Evolutionary conservation across 345 rosid species (phyloP).

Genomic region (Citrus unshiu): DNA sequence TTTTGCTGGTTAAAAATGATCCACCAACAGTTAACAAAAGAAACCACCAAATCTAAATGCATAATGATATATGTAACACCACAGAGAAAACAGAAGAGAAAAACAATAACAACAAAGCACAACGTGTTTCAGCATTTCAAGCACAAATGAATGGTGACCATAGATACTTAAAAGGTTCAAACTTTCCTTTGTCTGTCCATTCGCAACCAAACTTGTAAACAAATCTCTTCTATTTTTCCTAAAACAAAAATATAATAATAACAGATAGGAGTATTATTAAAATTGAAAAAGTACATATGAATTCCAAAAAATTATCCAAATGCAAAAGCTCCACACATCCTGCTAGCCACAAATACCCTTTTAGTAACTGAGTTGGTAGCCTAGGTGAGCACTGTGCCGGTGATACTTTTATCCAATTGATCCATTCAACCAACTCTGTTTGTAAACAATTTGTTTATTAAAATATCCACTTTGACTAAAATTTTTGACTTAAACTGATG

Average conservation of each 20-base stretch:
- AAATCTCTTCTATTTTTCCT: background rate
- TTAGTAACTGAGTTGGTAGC: too few species aligned
- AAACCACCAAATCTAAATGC: background rate
- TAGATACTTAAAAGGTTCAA: background rate
- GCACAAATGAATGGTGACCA: background rate
- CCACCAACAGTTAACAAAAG: slow-evolving; percentile 11
- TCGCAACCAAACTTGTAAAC: background rate
- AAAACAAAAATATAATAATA: background rate
- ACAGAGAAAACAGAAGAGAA: background rate
- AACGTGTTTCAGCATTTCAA: background rate
- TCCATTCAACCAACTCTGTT: too few species aligned
- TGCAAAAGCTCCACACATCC: too few species aligned
- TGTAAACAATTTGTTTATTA: too few species aligned
- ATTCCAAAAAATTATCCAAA: too few species aligned
- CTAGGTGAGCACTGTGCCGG: too few species aligned
- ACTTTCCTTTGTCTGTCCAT: background rate
- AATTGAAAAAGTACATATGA: too few species aligned
- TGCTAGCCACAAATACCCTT: too few species aligned
- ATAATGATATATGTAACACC: background rate
- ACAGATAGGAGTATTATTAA: too few species aligned
- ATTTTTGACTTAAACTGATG: too few species aligned
- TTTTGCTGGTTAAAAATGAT: slow-evolving; percentile 35
- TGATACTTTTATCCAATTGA: too few species aligned
- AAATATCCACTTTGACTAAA: too few species aligned
- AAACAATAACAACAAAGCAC: background rate